A percentile compares a stretch with the other conserved stretches of the same genome.
Conservation (phyloP, 2,329 filamentous ascomycete genomes). For the Basipetospora chlamydospora region DNA sequence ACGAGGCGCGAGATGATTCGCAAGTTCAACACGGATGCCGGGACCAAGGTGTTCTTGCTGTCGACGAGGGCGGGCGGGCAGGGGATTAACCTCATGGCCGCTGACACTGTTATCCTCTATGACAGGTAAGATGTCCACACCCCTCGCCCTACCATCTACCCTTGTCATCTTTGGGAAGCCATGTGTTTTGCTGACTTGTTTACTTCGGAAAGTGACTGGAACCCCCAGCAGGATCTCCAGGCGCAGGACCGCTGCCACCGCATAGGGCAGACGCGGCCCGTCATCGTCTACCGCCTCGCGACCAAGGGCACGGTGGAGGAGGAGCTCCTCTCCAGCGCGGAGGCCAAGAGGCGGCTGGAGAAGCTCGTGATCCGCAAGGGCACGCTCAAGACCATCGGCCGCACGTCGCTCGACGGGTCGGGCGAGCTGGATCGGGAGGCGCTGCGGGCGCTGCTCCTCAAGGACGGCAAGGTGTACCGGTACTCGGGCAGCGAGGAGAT, state of each 20-base stretch:
- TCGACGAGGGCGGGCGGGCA: conserved; percentile 87
- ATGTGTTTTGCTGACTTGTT: too few relatives aligned
- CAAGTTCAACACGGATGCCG: conserved; percentile 52
- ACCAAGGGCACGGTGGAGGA: conserved; percentile 91
- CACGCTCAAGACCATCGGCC: conserved; percentile 55
- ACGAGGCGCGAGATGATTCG: conserved; percentile 58
- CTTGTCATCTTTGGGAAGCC: too few relatives aligned
- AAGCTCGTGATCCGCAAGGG: conserved; percentile 95
- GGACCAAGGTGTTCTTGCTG: conserved; percentile 67
- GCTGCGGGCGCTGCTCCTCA: conserved; percentile 46
- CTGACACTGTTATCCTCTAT: conserved; percentile 86
- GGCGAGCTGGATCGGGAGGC: conserved; percentile 45
- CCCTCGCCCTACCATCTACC: background rate
- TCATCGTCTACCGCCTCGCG: conserved; percentile 85
- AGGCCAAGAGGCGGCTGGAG: conserved; percentile 82
- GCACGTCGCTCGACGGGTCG: conserved; percentile 38
- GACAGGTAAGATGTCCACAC: conserved; percentile 29
- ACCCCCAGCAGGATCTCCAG: conserved; percentile 92
- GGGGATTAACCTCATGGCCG: conserved; percentile 83
- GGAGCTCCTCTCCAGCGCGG: conserved; percentile 68
- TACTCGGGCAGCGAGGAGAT: conserved; percentile 48
- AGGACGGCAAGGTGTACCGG: conserved; percentile 55
- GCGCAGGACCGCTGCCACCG: conserved; percentile 91
- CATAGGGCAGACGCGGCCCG: conserved; percentile 83
- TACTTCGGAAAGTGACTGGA: conserved; percentile 66